A percentile compares a stretch with the other conserved stretches of the same genome.
Conservation (phyloP, 1,284 basidiomycete genomes). For the Tylopilus orsonianus region DNA sequence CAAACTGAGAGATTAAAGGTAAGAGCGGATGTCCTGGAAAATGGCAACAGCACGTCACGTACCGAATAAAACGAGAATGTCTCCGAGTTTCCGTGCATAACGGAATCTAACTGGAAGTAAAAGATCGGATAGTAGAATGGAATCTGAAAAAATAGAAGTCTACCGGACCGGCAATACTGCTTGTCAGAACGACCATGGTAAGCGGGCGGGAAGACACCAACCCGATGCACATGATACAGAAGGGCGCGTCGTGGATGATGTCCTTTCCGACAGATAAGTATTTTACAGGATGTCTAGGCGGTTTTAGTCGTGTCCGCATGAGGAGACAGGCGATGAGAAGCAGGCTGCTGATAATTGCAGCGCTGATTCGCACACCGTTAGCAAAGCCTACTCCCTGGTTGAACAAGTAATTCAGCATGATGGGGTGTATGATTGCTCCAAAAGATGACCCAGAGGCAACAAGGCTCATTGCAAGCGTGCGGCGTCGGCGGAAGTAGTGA, state of each 20-base stretch:
- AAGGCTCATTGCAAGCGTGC: conserved; percentile 37
- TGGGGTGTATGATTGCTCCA: conserved; percentile 34
- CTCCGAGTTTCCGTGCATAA: conserved; percentile 23
- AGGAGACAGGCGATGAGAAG: conserved; percentile 29
- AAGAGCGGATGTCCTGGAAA: not conserved
- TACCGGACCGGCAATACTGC: not conserved
- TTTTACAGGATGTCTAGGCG: conserved; percentile 13
- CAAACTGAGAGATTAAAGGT: conserved; percentile 17
- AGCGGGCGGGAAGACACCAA: conserved; percentile 5
- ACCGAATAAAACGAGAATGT: conserved; percentile 36
- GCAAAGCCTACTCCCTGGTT: conserved; percentile 27
- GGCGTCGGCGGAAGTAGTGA: conserved; percentile 35
- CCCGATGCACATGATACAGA: conserved; percentile 21
- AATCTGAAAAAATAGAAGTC: conserved; percentile 15
- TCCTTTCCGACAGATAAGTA: conserved; percentile 22
- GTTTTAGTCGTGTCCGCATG: conserved; percentile 30
- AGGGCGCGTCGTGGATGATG: conserved; percentile 21
- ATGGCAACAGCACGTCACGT: not conserved
- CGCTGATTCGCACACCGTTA: conserved; percentile 33
- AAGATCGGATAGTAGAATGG: conserved; percentile 28
- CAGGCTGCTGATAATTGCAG: conserved; percentile 26
- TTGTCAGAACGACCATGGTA: not conserved
- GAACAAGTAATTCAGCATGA: conserved; percentile 44
- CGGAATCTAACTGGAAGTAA: conserved; percentile 31
- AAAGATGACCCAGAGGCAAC: conserved; percentile 35